Conservation (phyloP, 495 filamentous ascomycete genomes). For the Penicillium steckii region DNA sequence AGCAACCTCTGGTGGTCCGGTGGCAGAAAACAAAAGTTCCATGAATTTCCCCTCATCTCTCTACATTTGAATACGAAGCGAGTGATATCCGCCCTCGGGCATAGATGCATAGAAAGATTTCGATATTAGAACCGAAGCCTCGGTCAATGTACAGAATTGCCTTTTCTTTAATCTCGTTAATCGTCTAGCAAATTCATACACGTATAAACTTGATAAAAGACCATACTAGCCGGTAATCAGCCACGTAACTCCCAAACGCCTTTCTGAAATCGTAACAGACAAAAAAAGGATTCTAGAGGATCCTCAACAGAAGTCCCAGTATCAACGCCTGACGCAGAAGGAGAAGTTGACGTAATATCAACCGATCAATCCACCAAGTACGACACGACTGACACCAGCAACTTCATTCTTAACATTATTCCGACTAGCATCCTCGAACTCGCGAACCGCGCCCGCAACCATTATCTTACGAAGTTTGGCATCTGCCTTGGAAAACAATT, state of each 20-base stretch:
- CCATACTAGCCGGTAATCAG: neutral
- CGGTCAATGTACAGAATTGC: neutral
- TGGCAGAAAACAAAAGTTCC: slow-evolving; percentile 17
- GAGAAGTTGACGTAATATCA: slow-evolving; percentile 31
- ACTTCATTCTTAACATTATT: slow-evolving; percentile 74
- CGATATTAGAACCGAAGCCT: neutral
- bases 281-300: too few species aligned
- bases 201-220: neutral
- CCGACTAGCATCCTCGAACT: slow-evolving; percentile 88
- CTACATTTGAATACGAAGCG: neutral
- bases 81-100: slow-evolving; percentile 15
- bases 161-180: neutral
- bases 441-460: slow-evolving; percentile 76
- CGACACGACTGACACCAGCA: slow-evolving; percentile 79
- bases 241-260: slow-evolving; percentile 11
- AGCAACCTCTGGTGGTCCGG: slow-evolving; percentile 8
- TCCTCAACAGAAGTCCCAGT: too few species aligned
- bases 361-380: slow-evolving; percentile 82
- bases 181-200: neutral
- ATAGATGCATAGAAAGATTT: slow-evolving; percentile 14
- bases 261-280: slow-evolving; percentile 6
- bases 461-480: slow-evolving; percentile 80
- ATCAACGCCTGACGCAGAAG: too few species aligned
- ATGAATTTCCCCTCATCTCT: slow-evolving; percentile 5
- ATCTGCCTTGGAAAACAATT: slow-evolving; percentile 89